Base-by-base conservation (phyloP, 345 rosid species). In the Melaleuca alternifolia region DNA sequence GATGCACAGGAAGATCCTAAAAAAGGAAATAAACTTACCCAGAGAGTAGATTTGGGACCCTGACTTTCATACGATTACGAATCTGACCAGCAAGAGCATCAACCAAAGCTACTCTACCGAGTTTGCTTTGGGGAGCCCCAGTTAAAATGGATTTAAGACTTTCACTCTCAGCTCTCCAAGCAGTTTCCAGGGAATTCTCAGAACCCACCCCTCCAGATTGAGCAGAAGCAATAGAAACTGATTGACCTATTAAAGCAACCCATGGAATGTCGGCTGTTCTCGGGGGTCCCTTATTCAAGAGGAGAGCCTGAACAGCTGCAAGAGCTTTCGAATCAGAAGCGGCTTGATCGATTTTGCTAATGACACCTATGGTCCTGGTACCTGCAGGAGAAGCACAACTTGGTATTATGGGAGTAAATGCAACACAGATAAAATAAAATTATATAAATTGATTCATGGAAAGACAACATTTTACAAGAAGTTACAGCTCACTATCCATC, bases 281-380 rank as follows among this genome's bases (percentile, higher is more conserved):
- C 18, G 96, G 91, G 30, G 98, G 98, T 83, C 98, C 98, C 88
- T 93, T 94, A 89, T 92, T 95, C 87, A 90, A 86, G 59, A 95
- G 87, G 76, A 95, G 95, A 54, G 95, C 95, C 87, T 95, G 96
- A 89, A 91, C 95, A 84, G 93, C 95, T 84, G 96, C 94, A 89
- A 94, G 88, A 24, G 94, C 95, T 93, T 95, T 92, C 75, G 87
- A 87, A 62, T 94, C 96, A 51, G 92, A 88, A 89, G 95, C 94
- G 61, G 95, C 97, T 92, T 94, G 98, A 91, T 97, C 99, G 91
- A 97, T 95, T 91, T 97, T 97, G 90, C 98, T 95, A 85, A 97
- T 97, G 84, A 96, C 91, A 59, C 99, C 99, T 86, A 97, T 86
- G 14, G 99, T 97, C 91, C 99, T 93, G 52, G 99, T 97, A 88